Percentiles rank a stretch among this genome's conserved stretches.
Evolutionary conservation across 768 basidiomycete species (phyloP).

Genomic region (Hygrophorus pudorinus): DNA sequence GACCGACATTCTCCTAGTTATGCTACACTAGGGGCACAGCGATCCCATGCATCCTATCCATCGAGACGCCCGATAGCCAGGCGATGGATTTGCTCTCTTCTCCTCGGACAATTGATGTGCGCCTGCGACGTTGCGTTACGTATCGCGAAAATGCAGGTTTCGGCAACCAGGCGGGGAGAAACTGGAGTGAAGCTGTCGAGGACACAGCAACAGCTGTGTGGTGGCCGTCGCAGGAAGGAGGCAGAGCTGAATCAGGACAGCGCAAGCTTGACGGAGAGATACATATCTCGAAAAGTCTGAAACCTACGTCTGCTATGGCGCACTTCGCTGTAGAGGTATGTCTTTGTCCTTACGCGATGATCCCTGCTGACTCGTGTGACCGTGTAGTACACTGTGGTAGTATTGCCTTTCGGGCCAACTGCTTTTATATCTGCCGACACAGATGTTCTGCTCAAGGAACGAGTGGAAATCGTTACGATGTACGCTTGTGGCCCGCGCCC

Average conservation of each 20-base stretch:
- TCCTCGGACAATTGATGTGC: conserved; percentile 22
- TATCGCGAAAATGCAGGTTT: conserved; percentile 9
- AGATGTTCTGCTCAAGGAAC: conserved; percentile 18
- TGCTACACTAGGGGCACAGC: conserved; percentile 30
- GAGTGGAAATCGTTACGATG: conserved; percentile 25
- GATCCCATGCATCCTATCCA: conserved; percentile 25
- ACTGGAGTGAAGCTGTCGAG: conserved; percentile 19
- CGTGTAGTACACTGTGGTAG: conserved; percentile 26
- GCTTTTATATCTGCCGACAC: conserved; percentile 18
- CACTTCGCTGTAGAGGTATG: conserved; percentile 29
- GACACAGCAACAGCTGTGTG: conserved; percentile 22
- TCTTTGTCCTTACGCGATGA: neutral
- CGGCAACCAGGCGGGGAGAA: conserved; percentile 4
- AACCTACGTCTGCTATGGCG: conserved; percentile 27
- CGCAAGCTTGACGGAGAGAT: conserved; percentile 26
- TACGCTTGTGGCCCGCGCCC: conserved; percentile 20
- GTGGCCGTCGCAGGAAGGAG: conserved; percentile 19
- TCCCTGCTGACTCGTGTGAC: neutral
- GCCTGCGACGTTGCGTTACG: conserved; percentile 20
- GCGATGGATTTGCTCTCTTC: conserved; percentile 26
- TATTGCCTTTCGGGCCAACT: conserved; percentile 26
- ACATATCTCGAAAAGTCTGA: conserved; percentile 23
- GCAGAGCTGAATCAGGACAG: conserved; percentile 5
- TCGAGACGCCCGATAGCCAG: conserved; percentile 24
- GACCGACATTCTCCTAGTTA: conserved; percentile 17